Evolutionary conservation across 352 stramenopile species (phyloP).

Genomic region (Globisporangium spinosum): DNA sequence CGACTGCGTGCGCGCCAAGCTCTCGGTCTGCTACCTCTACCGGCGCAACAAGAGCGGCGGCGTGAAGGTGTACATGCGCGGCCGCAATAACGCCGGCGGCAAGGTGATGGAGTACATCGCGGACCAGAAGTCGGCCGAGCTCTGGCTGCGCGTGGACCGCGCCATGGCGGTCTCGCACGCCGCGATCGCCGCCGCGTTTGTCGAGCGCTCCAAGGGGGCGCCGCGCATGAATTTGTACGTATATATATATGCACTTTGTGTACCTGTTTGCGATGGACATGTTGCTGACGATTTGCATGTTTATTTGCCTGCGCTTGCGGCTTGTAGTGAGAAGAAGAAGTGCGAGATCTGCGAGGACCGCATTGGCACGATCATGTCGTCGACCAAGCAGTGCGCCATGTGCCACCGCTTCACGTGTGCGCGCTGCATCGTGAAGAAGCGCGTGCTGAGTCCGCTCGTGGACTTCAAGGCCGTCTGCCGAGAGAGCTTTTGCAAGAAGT

Average conservation of each 20-base stretch:
- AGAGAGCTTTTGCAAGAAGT: constrained; percentile 70
- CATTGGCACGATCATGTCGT: constrained; percentile 49
- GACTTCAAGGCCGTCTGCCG: constrained; percentile 52
- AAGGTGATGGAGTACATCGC: constrained; percentile 72
- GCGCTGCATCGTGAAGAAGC: constrained; percentile 57
- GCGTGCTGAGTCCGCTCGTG: constrained; percentile 49
- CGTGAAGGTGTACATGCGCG: constrained; percentile 76
- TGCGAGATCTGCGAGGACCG: constrained; percentile 66
- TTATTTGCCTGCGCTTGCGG: constrained; percentile 12
- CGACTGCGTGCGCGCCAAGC: constrained; percentile 62
- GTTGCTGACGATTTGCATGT: constrained; percentile 1
- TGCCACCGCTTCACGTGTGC: constrained; percentile 62
- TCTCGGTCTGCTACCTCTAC: constrained; percentile 76
- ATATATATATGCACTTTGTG: constrained; percentile 8
- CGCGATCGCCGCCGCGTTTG: constrained; percentile 51
- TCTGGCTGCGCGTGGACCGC: constrained; percentile 65
- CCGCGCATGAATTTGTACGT: constrained; percentile 17
- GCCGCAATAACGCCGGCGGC: constrained; percentile 62
- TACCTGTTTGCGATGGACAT: neutral
- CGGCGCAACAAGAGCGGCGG: constrained; percentile 69
- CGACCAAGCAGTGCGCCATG: constrained; percentile 57
- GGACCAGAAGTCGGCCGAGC: constrained; percentile 67
- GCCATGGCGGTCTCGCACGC: constrained; percentile 48
- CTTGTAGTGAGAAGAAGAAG: constrained; percentile 32
- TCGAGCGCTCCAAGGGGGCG: constrained; percentile 41